phyloP scores from a whole-genome alignment of 1,139 yeast species.

The Nadsonia commutata region DNA sequence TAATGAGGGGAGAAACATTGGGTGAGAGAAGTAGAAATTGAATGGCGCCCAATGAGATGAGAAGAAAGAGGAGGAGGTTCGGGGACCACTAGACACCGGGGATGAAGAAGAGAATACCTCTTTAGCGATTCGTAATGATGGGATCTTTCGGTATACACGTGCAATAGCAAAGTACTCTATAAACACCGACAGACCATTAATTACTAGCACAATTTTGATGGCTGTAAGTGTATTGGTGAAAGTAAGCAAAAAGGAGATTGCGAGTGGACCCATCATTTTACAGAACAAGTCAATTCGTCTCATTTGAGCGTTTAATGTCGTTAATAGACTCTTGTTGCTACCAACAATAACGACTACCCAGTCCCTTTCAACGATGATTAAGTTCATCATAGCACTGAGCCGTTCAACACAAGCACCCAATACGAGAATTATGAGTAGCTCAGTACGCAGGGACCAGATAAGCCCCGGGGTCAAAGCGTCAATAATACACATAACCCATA shows the following conservation, averaged over 20 bases:
- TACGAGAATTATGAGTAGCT: conserved; percentile 14
- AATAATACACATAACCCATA: conserved; percentile 13
- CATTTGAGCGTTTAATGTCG: conserved; percentile 21
- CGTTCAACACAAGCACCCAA: conserved; percentile 23
- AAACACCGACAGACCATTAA: conserved; percentile 19
- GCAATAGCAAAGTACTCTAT: conserved; percentile 23
- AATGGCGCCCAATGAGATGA: conserved; percentile 6
- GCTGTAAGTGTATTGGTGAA: conserved; percentile 14
- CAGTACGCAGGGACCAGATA: conserved; percentile 3
- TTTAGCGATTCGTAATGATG: conserved; percentile 9
- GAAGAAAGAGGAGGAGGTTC: neutral
- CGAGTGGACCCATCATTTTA: conserved; percentile 25
- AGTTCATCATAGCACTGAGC: conserved; percentile 23
- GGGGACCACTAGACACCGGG: neutral
- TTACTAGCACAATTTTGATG: conserved; percentile 15
- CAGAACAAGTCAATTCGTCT: conserved; percentile 26
- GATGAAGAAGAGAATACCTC: neutral
- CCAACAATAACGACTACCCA: conserved; percentile 28
- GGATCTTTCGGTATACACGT: conserved; percentile 19
- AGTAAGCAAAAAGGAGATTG: conserved; percentile 22
- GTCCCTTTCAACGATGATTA: conserved; percentile 27
- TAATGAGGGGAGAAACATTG: conserved; percentile 34
- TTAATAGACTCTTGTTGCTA: conserved; percentile 15
- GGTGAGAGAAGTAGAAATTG: conserved; percentile 35
- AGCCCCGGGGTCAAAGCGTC: conserved; percentile 4